Percentiles rank a stretch among this genome's conserved stretches.
Evolutionary conservation across 148 eudicot species (phyloP).

Genomic region (Diospyros kaki): DNA sequence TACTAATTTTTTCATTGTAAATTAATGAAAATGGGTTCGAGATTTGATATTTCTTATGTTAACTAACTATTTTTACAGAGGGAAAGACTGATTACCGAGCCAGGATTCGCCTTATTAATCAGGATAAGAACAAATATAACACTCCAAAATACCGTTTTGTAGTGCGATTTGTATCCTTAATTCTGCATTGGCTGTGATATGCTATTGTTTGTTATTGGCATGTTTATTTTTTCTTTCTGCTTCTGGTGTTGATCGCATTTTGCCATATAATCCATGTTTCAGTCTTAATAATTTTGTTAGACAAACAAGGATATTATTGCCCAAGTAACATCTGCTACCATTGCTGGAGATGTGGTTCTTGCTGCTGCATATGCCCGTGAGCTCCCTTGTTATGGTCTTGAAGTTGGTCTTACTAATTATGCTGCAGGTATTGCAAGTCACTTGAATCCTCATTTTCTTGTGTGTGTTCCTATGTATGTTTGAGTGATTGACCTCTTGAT

Average conservation of each 20-base stretch:
- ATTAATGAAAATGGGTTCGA: background rate
- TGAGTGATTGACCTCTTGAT: background rate
- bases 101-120: slow-evolving; percentile 65
- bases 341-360: slow-evolving; percentile 59
- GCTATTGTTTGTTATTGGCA: no score
- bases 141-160: slow-evolving; percentile 80
- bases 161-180: slow-evolving; percentile 66
- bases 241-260: background rate
- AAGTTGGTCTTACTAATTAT: slow-evolving; percentile 77
- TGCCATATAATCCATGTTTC: background rate
- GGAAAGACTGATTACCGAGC: slow-evolving; percentile 96
- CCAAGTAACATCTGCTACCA: slow-evolving; percentile 61
- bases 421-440: slow-evolving; percentile 46
- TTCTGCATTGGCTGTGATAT: background rate
- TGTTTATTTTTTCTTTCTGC: background rate
- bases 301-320: slow-evolving; percentile 73
- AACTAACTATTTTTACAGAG: slow-evolving; percentile 29
- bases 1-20: slow-evolving; percentile 10
- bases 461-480: background rate
- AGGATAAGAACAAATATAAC: slow-evolving; percentile 91
- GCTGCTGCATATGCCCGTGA: slow-evolving; percentile 76
- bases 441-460: background rate
- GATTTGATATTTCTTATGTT: background rate
- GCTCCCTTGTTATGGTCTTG: slow-evolving; percentile 64
- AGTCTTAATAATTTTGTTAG: slow-evolving; percentile 30